Evolutionary conservation across 192 early-diverging fungal species (phyloP), one percentile per base, ranked within the genome.

Genomic region (Rhizoclosmatium sp.): DNA sequence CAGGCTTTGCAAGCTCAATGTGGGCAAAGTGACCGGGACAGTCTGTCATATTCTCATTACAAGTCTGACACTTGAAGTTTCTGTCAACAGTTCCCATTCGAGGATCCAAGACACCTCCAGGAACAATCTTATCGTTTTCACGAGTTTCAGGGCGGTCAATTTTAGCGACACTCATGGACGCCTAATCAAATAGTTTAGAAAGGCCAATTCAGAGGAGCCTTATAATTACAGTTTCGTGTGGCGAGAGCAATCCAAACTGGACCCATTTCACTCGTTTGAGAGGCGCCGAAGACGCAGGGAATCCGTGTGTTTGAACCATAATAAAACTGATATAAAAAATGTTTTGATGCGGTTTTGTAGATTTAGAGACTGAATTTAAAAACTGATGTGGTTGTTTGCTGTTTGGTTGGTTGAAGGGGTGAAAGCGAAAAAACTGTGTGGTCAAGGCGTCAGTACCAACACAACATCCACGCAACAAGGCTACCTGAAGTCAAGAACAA

Each of bases 11-110:
- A 4, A 99, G 91, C 73, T 98, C 94, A 83, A 99, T 96, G 80
- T 98, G 94, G 12, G 94, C 98, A 91, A 99, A 99, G 83, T 99
- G 98, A 64, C 98, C 97, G 59, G 95, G 95, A 82, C 98, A 99
- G 79, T 96, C 93, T 19, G 91, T 90, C 95, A 96, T 97, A 80
- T 92, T 93, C 79, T 97, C 95, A 65, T 92, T 92, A 84, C 98
- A 99, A 7, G 98, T 98, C 74, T 93, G 92, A 82, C 98, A 99
- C 85, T 95, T 96, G 89, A 95, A 96, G 81, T 96, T 96, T 72
- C 95, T 92, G 83, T 99, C 96, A 76, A 97, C 95, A 16, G 98
- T 98, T 46, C 98, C 98, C 93, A 99, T 92, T 45, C 96, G 90
- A 59, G 95, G 91, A 83, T 99, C 98, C 42, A 96, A 82, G 51